Conservation (phyloP, 2,329 filamentous ascomycete species). For the Colletotrichum phormii region DNA sequence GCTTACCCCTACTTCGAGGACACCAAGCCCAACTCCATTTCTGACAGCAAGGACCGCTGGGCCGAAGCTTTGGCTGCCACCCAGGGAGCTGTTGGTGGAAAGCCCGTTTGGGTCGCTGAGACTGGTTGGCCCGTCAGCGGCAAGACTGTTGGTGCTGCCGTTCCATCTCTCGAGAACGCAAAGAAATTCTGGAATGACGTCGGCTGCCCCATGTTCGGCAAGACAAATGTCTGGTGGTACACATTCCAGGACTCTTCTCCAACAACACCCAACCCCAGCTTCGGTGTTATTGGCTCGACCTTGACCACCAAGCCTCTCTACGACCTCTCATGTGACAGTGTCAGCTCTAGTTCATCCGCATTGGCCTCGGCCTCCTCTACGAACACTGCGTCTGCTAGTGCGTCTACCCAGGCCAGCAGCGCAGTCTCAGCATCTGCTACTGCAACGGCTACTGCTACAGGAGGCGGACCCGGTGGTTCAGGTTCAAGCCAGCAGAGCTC, state of each 20-base stretch:
- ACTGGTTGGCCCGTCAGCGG: slow-evolving; percentile 88
- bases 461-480: slow-evolving; percentile 13
- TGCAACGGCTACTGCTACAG: slow-evolving; percentile 27
- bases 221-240: slow-evolving; percentile 80
- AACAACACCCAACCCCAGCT: slow-evolving; percentile 72
- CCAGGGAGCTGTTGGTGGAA: slow-evolving; percentile 68
- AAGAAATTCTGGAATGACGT: slow-evolving; percentile 85
- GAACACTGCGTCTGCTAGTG: slow-evolving; percentile 30
- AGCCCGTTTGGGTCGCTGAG: slow-evolving; percentile 88
- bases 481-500: slow-evolving; percentile 35
- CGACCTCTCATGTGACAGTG: slow-evolving; percentile 69
- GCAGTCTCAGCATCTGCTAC: slow-evolving; percentile 26
- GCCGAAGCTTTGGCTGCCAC: slow-evolving; percentile 73
- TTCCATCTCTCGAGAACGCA: slow-evolving; percentile 75
- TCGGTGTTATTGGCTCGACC: slow-evolving; percentile 73
- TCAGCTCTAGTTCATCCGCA: slow-evolving; percentile 34
- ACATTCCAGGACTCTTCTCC: slow-evolving; percentile 76
- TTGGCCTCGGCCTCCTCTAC: slow-evolving; percentile 38
- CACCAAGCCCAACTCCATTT: slow-evolving; percentile 74
- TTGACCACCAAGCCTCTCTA: slow-evolving; percentile 68
- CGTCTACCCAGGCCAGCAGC: slow-evolving; percentile 32
- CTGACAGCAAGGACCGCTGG: slow-evolving; percentile 74
- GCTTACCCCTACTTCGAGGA: slow-evolving; percentile 88
- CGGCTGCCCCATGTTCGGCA: slow-evolving; percentile 76
- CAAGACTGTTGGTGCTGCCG: slow-evolving; percentile 68